A percentile compares a stretch with the other conserved stretches of the same genome.
phyloP scores from a whole-genome alignment of 805 yeast species.

The Yarrowia alimentaria region DNA sequence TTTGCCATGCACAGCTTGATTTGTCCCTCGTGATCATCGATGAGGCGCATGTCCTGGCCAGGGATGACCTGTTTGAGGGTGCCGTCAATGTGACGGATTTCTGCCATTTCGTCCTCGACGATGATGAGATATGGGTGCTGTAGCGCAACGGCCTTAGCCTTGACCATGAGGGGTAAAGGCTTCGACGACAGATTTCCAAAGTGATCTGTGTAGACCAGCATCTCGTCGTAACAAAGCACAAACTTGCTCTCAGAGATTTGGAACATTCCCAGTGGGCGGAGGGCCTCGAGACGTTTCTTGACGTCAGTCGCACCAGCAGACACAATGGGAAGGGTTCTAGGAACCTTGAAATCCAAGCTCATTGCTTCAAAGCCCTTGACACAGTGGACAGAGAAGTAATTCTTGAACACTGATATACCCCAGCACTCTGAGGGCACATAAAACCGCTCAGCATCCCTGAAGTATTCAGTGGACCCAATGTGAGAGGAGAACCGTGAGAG shows the following conservation, averaged over 20 bases:
- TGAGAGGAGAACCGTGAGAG: conserved; percentile 32
- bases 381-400: conserved; percentile 65
- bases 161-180: conserved; percentile 44
- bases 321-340: conserved; percentile 57
- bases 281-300: conserved; percentile 44
- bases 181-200: conserved; percentile 45
- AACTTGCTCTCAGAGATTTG: conserved; percentile 54
- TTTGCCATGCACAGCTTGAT: conserved; percentile 56
- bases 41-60: conserved; percentile 59
- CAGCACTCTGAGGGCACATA: conserved; percentile 55
- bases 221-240: conserved; percentile 65
- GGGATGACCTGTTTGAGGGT: conserved; percentile 60
- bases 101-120: conserved; percentile 65
- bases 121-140: conserved; percentile 51
- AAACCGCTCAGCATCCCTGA: conserved; percentile 49
- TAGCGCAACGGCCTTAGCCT: conserved; percentile 42
- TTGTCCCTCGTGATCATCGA: conserved; percentile 44
- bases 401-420: conserved; percentile 62
- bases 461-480: conserved; percentile 42
- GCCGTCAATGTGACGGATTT: conserved; percentile 57
- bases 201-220: conserved; percentile 64
- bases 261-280: conserved; percentile 60
- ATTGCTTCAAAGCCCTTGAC: conserved; percentile 65
- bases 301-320: conserved; percentile 33
- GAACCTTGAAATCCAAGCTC: conserved; percentile 55